These are phyloP conservation scores for Talaromyces rugulosus DNA, from an alignment of 2,329 filamentous ascomycete species.

Conservation along the genomic window DNA sequence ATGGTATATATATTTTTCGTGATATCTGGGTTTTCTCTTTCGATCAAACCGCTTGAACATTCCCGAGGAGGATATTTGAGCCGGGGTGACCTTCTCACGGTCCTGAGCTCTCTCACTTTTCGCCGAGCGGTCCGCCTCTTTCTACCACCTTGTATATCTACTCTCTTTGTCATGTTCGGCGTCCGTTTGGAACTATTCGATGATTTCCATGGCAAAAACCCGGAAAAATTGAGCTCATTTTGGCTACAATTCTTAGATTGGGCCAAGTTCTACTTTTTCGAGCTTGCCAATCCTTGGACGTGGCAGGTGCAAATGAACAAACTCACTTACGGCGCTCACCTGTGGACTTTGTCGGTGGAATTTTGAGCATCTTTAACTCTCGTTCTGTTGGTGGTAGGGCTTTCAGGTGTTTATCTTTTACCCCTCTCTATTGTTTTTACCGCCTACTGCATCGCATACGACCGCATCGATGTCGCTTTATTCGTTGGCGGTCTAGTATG, in stretches of 20 bases:
- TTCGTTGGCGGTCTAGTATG: not conserved
- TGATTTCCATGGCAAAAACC: not conserved
- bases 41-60: not conserved
- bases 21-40: not conserved
- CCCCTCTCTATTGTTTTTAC: not conserved
- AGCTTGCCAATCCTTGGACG: not conserved
- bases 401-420: not conserved
- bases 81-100: not conserved
- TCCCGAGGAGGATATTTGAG: not conserved
- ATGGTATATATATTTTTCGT: not conserved
- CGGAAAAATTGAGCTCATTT: not conserved
- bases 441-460: not conserved
- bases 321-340: not conserved
- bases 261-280: not conserved
- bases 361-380: not conserved
- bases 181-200: not conserved
- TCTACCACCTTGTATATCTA: not conserved
- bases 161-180: not conserved
- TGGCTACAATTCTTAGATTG: not conserved
- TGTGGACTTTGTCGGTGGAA: not conserved
- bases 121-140: not conserved
- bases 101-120: not conserved
- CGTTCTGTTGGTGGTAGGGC: not conserved
- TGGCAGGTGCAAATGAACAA: not conserved
- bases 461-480: not conserved